These are phyloP conservation scores for Karstenula rhodostoma DNA, from an alignment of 2,329 filamentous ascomycete genomes.

Conservation along the genomic window DNA sequence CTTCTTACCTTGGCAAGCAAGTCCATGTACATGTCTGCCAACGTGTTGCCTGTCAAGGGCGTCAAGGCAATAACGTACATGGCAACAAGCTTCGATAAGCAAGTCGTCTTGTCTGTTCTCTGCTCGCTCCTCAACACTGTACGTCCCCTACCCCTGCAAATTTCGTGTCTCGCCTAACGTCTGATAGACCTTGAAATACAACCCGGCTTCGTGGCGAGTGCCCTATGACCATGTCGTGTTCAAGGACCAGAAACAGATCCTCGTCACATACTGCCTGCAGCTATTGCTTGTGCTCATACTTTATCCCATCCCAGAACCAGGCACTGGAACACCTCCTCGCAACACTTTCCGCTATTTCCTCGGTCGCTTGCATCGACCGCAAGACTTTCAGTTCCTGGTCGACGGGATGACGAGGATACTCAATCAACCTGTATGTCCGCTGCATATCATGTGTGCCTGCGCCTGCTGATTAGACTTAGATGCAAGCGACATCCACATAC, in stretches of 20 bases:
- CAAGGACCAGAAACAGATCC: constrained; percentile 86
- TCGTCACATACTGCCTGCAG: constrained; percentile 92
- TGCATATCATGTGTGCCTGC: neutral
- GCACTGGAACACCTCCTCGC: constrained; percentile 71
- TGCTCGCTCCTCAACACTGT: constrained; percentile 96
- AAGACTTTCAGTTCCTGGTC: constrained; percentile 97
- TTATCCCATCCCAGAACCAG: constrained; percentile 85
- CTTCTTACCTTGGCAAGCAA: constrained; percentile 87
- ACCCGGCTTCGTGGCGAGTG: constrained; percentile 90
- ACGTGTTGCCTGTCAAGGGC: constrained; percentile 79
- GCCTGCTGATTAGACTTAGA: constrained; percentile 51
- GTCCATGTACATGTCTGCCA: constrained; percentile 90
- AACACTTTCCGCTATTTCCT: constrained; percentile 96
- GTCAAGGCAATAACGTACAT: constrained; percentile 88
- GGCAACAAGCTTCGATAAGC: constrained; percentile 87
- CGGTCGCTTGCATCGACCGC: constrained; percentile 86
- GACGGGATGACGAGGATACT: constrained; percentile 93
- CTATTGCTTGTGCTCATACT: constrained; percentile 84
- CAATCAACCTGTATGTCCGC: constrained; percentile 74
- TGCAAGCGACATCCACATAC: constrained; percentile 88
- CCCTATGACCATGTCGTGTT: constrained; percentile 93
- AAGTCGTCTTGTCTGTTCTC: constrained; percentile 85
- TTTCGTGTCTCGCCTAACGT: constrained; percentile 24
- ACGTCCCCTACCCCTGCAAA: constrained; percentile 49
- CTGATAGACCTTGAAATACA: constrained; percentile 86